Conservation (phyloP, 2,329 filamentous ascomycete genomes). For the Monosporascus sp. region DNA sequence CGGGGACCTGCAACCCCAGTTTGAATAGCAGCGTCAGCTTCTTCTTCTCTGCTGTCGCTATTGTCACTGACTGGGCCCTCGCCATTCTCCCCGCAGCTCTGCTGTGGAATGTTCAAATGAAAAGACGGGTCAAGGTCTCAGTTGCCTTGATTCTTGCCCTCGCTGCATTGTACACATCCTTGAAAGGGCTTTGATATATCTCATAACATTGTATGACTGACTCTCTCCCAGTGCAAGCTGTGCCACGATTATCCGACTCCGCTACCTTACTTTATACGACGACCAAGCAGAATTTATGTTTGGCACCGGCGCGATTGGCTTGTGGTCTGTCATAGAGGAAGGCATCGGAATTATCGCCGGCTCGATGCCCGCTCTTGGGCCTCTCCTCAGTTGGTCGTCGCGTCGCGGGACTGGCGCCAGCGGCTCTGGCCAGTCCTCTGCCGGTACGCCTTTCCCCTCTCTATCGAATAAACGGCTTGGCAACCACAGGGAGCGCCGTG, state of each 20-base stretch:
- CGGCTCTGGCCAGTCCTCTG: no score
- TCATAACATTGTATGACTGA: conserved; percentile 2
- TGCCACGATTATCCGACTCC: conserved; percentile 36
- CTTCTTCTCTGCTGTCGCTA: conserved; percentile 31
- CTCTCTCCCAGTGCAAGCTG: conserved; percentile 25
- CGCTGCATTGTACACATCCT: conserved; percentile 33
- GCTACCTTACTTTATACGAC: conserved; percentile 35
- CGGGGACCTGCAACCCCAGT: conserved; percentile 20
- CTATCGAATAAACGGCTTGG: background rate
- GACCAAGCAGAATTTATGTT: conserved; percentile 35
- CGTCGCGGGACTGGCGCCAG: no score
- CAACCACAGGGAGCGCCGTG: background rate
- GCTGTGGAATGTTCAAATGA: conserved; percentile 37
- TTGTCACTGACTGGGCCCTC: conserved; percentile 29
- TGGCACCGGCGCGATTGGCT: conserved; percentile 29
- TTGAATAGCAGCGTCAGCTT: conserved; percentile 27
- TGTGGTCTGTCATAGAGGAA: conserved; percentile 44
- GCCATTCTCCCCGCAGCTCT: conserved; percentile 33
- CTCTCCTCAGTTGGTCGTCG: conserved; percentile 26
- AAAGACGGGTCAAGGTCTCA: conserved; percentile 37
- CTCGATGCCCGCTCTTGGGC: conserved; percentile 40
- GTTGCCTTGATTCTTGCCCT: conserved; percentile 38
- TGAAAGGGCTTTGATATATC: no score
- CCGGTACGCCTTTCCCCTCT: no score
- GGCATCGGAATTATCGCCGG: conserved; percentile 45